A percentile compares a stretch with the other conserved stretches of the same genome.
Evolutionary conservation across 768 basidiomycete genomes (phyloP).

Genomic region (Rhodotorula paludigena): DNA sequence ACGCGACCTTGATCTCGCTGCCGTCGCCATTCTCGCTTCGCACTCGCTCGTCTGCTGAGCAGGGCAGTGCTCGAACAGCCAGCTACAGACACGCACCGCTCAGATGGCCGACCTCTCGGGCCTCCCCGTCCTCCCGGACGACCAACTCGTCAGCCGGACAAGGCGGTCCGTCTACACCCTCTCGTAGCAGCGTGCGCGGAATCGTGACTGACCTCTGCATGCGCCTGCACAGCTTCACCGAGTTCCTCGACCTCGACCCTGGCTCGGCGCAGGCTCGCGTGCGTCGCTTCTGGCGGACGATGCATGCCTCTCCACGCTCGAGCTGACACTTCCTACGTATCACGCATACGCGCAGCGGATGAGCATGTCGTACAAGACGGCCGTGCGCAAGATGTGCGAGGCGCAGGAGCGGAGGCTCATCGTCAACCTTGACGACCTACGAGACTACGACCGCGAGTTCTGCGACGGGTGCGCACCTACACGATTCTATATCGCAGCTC

Average conservation of each 20-base stretch:
- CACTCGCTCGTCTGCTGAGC: no score
- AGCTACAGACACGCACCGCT: no score
- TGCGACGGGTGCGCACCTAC: conserved; percentile 58
- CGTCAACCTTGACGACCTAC: conserved; percentile 91
- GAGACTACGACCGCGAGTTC: conserved; percentile 82
- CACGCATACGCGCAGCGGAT: conserved; percentile 1
- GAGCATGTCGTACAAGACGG: conserved; percentile 61
- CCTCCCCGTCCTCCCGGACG: conserved; percentile 23
- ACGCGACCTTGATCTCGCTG: no score
- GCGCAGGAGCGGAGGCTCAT: conserved; percentile 79
- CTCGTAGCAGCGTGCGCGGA: not conserved
- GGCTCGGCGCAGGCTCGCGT: conserved; percentile 18
- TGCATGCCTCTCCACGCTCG: not conserved
- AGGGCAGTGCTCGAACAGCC: no score
- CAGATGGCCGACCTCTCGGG: conserved; percentile 22
- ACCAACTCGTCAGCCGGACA: conserved; percentile 10
- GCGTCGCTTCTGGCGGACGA: no score
- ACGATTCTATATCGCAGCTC: no score
- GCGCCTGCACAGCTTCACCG: conserved; percentile 23
- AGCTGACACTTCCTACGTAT: not conserved
- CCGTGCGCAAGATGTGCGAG: conserved; percentile 75
- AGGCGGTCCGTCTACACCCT: conserved; percentile 7
- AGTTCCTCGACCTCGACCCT: conserved; percentile 36
- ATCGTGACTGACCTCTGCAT: not conserved
- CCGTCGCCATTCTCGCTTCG: no score